These are phyloP conservation scores for Heterobasidion irregulare DNA, from an alignment of 1,284 basidiomycete species.

Conservation along the genomic window DNA sequence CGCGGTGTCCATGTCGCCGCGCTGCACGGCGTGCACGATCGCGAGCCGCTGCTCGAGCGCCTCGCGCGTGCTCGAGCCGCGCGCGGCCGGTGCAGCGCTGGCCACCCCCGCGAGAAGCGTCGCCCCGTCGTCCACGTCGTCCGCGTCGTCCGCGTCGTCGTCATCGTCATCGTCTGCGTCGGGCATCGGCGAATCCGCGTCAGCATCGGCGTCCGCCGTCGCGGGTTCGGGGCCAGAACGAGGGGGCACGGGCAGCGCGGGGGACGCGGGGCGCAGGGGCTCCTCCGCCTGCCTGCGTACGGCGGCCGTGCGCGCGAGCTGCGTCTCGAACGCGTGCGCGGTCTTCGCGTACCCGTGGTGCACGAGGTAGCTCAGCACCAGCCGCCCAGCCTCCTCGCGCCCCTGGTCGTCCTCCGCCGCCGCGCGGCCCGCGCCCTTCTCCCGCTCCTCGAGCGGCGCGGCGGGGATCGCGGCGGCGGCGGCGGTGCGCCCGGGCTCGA, in stretches of 20 bases:
- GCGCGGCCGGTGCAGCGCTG: slow-evolving; percentile 28
- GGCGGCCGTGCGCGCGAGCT: slow-evolving; percentile 18
- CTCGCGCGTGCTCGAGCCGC: slow-evolving; percentile 27
- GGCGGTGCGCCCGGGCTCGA: slow-evolving; percentile 17
- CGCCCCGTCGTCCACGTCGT: neutral
- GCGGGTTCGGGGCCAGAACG: neutral
- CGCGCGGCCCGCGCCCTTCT: slow-evolving; percentile 9
- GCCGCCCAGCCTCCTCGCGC: slow-evolving; percentile 41
- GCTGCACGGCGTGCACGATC: slow-evolving; percentile 58
- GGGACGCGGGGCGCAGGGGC: neutral
- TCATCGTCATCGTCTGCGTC: neutral
- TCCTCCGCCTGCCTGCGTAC: neutral
- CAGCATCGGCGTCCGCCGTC: neutral
- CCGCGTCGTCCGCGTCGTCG: no score
- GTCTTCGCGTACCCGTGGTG: slow-evolving; percentile 75
- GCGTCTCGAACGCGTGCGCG: slow-evolving; percentile 54
- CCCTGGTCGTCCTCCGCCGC: slow-evolving; percentile 11
- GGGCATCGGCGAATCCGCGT: slow-evolving; percentile 3
- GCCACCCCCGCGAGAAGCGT: slow-evolving; percentile 13
- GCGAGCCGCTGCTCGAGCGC: slow-evolving; percentile 37
- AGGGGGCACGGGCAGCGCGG: slow-evolving; percentile 9
- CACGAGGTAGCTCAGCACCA: slow-evolving; percentile 72
- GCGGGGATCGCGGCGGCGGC: slow-evolving; percentile 1
- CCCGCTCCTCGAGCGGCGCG: neutral
- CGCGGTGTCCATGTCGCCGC: slow-evolving; percentile 69